Base-by-base conservation (phyloP, 2,329 filamentous ascomycete genomes). In the Penicillium fuscoglaucum region DNA sequence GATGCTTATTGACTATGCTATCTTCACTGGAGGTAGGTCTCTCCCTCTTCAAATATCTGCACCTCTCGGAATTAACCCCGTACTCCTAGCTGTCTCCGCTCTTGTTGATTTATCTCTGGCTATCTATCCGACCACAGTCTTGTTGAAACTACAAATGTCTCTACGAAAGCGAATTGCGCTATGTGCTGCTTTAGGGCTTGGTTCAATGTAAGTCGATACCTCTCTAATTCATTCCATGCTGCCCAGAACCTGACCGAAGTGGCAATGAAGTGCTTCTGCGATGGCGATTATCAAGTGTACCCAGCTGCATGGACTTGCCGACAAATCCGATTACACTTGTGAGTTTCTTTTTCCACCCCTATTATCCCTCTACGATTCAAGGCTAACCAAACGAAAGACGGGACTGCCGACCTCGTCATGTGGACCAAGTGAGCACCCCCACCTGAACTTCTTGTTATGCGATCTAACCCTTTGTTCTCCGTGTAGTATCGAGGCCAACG, bases 331-430 rank as follows among this genome's bases (percentile, higher is more conserved):
- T 63, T 57, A 70, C 55, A 64, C 66, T 63, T 60, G 75, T 75
- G 43, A 68, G 70, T 57, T 19, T 19, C 7, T 26, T 37, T 33
- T 19, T 26, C 17, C 1, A n/a, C 15, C n/a, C 26, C 13, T 19
- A 24, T 39, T 26, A 33, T 15, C 21, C 21, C 8, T 13, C 21
- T 28, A 44, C 13, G 37, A 33, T 63, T 43, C 54, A 15, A 61
- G 26, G 3, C 52, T 26, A 19, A 43, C 19, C 26, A 6, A 48
- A 10, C 6, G 26, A 33, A 29, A 66, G 66, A 70, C 53, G 70
- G 76, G 15, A 79, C 75, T 8, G 72, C 73, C 0, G 76, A 79
- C 24, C 68, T 80, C 8, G 71, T 79, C 3, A 74, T 80, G 46
- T 81, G 79, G 78, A 80, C 78, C 10, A 70, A 74, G 78, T 79